Base-by-base conservation (phyloP, 176 grass and related monocot genomes). In the Rhynchospora pubera region DNA sequence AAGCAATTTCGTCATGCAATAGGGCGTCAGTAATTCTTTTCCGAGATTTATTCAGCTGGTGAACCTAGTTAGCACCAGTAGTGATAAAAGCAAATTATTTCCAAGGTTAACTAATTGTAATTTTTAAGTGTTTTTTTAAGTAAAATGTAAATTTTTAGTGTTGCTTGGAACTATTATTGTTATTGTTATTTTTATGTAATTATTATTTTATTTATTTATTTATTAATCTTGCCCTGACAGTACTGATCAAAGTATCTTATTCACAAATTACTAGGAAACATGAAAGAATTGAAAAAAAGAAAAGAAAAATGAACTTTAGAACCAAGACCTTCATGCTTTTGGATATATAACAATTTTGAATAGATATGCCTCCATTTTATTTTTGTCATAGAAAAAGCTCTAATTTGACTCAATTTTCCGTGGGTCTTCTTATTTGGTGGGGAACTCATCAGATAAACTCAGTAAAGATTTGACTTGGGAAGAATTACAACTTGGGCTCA, bases 381-480 rank as follows among this genome's bases (percentile, higher is more conserved):
- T 39, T 11, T 47, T 39, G 6, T 79, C 32, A 70, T 87, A 23
- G 15, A 22, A 62, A 62, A 62, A 62, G 59, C 19, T 62, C n/a
- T 62, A 42, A 18, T 42, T 42, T 67, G 64, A 67, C 32, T 67
- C 10, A 7, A 67, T 67, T 67, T 34, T 67, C 64, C 18, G 5
- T 18, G 5, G 94, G 85, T 86, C 90, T 85, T 86, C 90, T 19
- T 89, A 88, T 90, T 88, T 93, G 91, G 84, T 91, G 76, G 89
- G 34, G 34, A 39, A 39, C 3, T 39, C 34, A 39, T 39, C 34
- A 39, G 34, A 39, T 39, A 93, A 83, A 91, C 90, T 55, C 85
- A 88, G 1, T 90, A 97, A 82, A 90, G 92, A 77, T 28, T 94
- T 50, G 83, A 83, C 12, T 48, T 91, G n/a, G 88, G 94, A 88